These are phyloP conservation scores for Paraconiothyrium brasiliense DNA, from an alignment of 2,329 filamentous ascomycete genomes.

Conservation along the genomic window DNA sequence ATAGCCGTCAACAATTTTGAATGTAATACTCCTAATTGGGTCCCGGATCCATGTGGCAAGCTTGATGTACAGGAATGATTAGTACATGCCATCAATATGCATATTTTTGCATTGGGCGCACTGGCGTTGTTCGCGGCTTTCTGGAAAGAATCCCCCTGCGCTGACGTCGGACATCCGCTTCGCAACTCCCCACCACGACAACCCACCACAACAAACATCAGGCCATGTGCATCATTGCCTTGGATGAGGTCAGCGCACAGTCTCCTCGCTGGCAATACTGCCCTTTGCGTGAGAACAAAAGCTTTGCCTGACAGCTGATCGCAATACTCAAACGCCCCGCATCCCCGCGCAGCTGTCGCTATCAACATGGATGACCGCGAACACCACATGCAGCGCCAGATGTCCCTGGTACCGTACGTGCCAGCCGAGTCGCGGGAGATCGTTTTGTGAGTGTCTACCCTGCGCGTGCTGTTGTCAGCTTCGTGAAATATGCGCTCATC, in stretches of 20 bases:
- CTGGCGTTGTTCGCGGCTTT: not conserved
- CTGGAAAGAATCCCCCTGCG: slow-evolving; percentile 13
- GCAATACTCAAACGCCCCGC: slow-evolving; percentile 14
- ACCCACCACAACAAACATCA: slow-evolving; percentile 6
- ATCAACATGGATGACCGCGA: slow-evolving; percentile 43
- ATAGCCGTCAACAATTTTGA: not conserved
- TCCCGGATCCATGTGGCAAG: not conserved
- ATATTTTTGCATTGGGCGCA: not conserved
- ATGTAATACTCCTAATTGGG: no score
- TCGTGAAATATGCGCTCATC: slow-evolving; percentile 24
- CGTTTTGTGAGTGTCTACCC: slow-evolving; percentile 71
- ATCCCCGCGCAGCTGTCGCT: slow-evolving; percentile 22
- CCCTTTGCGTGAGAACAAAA: slow-evolving; percentile 1
- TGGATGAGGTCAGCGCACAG: slow-evolving; percentile 14
- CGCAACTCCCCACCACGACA: slow-evolving; percentile 10
- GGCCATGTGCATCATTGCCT: slow-evolving; percentile 18
- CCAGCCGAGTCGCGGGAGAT: slow-evolving; percentile 78
- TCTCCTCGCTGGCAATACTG: slow-evolving; percentile 4
- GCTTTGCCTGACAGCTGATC: slow-evolving; percentile 15
- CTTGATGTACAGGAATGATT: not conserved
- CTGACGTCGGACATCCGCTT: slow-evolving; percentile 5
- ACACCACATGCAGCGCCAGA: slow-evolving; percentile 45
- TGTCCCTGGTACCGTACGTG: slow-evolving; percentile 81
- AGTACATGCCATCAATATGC: not conserved
- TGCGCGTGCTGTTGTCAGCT: not conserved